Evolutionary conservation across 2,329 filamentous ascomycete genomes (phyloP), one percentile per base, ranked within the genome.

Genomic region (Diaporthe caulivora): DNA sequence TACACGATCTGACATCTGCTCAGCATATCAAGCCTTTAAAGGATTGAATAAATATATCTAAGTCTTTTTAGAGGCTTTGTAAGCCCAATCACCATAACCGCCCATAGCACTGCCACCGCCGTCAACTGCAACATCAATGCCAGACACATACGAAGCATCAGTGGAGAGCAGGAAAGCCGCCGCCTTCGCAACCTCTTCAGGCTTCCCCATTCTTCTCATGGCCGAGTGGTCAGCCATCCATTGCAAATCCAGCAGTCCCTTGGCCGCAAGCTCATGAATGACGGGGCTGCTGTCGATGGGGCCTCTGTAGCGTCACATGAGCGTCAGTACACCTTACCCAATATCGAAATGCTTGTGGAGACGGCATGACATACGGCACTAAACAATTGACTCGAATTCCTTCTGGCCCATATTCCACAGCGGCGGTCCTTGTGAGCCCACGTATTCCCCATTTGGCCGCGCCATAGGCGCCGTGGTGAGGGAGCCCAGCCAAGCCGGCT

Each of bases 41-140:
- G n/a, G n/a, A n/a, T n/a, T n/a, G n/a, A n/a, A n/a, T n/a, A n/a
- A n/a, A n/a, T n/a, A n/a, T n/a, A n/a, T n/a, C 8, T 55, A 21
- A 55, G 53, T 21, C 29, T 55, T 31, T 55, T 3, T 1, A 55
- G 26, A 2, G 10, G 21, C 13, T 24, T 58, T 58, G 55, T 40
- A 58, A 2, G 17, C 21, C 55, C 34, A 58, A 40, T 58, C 55
- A 26, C 55, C 55, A 58, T 58, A 58, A 2, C 55, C 47, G 49
- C 7, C 31, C 31, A 53, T 68, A 4, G 64, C 64, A 18, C 51
- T 18, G 34, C 44, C 62, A n/a, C 62, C 64, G 11, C 65, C 49
- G 31, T 57, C 65, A 26, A 70, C 51, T 53, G 49, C 17, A 24
- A 17, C 51, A 40, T 68, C 64, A 68, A 57, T 42, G 18, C 49